Percentiles rank a stretch among this genome's conserved stretches.
Evolutionary conservation across 257 asterid genomes (phyloP).

Genomic region (Gentiana straminea): DNA sequence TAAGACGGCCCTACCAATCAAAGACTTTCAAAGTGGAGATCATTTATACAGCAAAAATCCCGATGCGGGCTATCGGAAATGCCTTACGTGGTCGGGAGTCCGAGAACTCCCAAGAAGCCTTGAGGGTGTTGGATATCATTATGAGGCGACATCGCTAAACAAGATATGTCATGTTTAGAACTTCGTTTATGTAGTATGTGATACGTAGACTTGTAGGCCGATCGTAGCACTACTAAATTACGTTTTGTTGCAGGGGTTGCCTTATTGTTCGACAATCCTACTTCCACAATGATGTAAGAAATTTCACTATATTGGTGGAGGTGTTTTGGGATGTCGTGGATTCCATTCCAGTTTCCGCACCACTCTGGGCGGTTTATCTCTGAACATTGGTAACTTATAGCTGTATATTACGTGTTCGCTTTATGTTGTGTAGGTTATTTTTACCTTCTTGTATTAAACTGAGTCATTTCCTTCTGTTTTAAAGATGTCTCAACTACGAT

Average conservation of each 20-base stretch:
- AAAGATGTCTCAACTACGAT: slow-evolving; percentile 82
- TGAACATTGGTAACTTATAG: slow-evolving; percentile 52
- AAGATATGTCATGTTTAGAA: neutral
- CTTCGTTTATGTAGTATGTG: neutral
- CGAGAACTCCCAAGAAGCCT: slow-evolving; percentile 29
- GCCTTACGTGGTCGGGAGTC: slow-evolving; percentile 87
- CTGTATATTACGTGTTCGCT: neutral
- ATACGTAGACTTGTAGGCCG: no score
- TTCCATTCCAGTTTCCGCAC: slow-evolving; percentile 82
- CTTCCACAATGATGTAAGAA: slow-evolving; percentile 8
- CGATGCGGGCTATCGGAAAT: slow-evolving; percentile 20
- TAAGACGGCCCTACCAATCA: slow-evolving; percentile 57
- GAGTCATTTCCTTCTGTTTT: slow-evolving; percentile 5
- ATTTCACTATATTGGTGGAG: slow-evolving; percentile 79
- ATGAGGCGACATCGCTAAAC: slow-evolving; percentile 41
- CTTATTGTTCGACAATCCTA: slow-evolving; percentile 6
- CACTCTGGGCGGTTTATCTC: slow-evolving; percentile 73
- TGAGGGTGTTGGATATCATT: slow-evolving; percentile 72
- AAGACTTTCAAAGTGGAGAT: slow-evolving; percentile 81
- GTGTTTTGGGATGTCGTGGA: slow-evolving; percentile 80
- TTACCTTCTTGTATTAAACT: neutral
- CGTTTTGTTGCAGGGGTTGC: slow-evolving; percentile 2
- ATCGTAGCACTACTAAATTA: neutral
- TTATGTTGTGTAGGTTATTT: neutral
- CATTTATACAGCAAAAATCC: slow-evolving; percentile 72